Evolutionary conservation across 129 eudicot species (phyloP), one percentile per base, ranked within the genome.

Genomic region (Lonicera japonica): DNA sequence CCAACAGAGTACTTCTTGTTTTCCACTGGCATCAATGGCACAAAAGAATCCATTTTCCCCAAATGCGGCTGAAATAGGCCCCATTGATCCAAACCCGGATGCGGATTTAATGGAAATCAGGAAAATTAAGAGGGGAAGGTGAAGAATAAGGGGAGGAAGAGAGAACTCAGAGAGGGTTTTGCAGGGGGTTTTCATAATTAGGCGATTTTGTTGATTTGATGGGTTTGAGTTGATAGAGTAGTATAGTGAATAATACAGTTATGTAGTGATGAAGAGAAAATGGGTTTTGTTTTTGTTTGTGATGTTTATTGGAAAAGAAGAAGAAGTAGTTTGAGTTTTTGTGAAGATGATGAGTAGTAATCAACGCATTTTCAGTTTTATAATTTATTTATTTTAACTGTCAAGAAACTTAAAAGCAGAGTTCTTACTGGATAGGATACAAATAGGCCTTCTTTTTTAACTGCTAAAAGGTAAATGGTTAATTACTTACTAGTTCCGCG

Each of bases 11-110:
- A 88, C 86, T 25, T 67, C 87, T 62, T 92, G 99, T 51, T 77
- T 87, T 1, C 96, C 99, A 61, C 96, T 83, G 25, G 99, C 99
- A 36, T 92, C 99, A 55, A 92, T 92, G 72, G 99, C 99, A 34
- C 99, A 92, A 52, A 88, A 88, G 75, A 88, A 82, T 53, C 75
- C 79, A 24, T 66, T 58, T 23, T 64, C 75, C 5, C 96, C 96
- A 40, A 80, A 92, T 0, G 95, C 80, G 7, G 96, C 99, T 0
- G 99, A 76, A 21, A 92, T 88, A 40, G 99, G 91, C 24, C 96
- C 99, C 99, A 82, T 85, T 58, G 98, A 84, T 70, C 98, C 98
- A 53, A 87, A 82, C 25, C 91, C 98, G 76, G 65, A 63, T 23
- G 84, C 79, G 12, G 61, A 53, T 9, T 34, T 63, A 57, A 70